Percentiles rank a stretch among this genome's conserved stretches.
phyloP scores from a whole-genome alignment of 306 rosid genomes.

The Cercis canadensis region DNA sequence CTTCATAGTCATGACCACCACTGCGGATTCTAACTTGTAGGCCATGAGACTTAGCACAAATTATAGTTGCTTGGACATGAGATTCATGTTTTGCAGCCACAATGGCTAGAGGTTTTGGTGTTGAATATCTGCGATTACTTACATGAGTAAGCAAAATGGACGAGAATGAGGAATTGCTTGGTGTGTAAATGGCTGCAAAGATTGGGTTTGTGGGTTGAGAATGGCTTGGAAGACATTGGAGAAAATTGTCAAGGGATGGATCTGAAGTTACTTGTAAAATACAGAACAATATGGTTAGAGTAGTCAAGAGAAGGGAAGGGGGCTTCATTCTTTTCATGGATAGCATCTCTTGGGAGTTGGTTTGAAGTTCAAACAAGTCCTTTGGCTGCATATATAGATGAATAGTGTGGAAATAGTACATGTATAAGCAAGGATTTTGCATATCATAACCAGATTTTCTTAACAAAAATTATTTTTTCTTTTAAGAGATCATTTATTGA shows the following conservation, averaged over 20 bases:
- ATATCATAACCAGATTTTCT: too few relatives aligned
- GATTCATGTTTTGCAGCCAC: background rate
- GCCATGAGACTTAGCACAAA: constrained; percentile 29
- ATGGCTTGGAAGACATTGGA: constrained; percentile 35
- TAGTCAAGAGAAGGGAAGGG: constrained; percentile 21
- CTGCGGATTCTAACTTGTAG: constrained; percentile 44
- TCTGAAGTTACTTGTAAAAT: constrained; percentile 18
- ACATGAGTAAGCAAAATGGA: constrained; percentile 30
- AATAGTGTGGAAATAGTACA: too few relatives aligned
- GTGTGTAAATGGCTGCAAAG: constrained; percentile 23
- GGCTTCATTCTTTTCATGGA: background rate
- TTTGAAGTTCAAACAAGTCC: too few relatives aligned
- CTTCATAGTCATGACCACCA: constrained; percentile 51
- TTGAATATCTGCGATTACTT: constrained; percentile 28
- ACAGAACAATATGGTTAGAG: background rate
- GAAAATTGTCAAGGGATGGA: constrained; percentile 30
- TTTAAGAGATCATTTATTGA: too few relatives aligned
- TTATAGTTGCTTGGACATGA: constrained; percentile 36
- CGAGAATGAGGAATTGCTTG: constrained; percentile 5
- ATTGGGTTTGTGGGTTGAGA: constrained; percentile 20
- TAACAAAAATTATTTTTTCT: too few relatives aligned
- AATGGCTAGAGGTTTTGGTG: constrained; percentile 41
- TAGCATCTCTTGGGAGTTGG: too few relatives aligned
- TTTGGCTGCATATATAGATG: too few relatives aligned
- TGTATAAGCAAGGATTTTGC: too few relatives aligned